Evolutionary conservation across 2,329 filamentous ascomycete genomes (phyloP).

Genomic region (Paecilomyces sp.): DNA sequence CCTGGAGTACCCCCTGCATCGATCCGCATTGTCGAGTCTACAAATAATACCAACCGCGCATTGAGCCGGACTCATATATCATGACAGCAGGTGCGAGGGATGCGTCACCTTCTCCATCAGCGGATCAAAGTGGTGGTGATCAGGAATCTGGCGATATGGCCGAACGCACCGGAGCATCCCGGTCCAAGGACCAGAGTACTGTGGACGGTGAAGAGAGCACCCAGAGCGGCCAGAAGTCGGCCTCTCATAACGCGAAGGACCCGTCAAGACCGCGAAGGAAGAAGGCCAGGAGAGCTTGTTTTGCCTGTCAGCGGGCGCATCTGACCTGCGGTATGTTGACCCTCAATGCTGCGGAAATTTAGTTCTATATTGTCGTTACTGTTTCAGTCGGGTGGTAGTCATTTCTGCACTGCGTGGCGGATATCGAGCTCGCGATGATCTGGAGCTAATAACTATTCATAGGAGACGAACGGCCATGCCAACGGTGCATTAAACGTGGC

Average conservation of each 20-base stretch:
- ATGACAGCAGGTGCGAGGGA: conserved; percentile 28
- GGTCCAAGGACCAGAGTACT: conserved; percentile 34
- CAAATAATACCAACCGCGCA: neutral
- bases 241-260: conserved; percentile 64
- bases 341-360: conserved; percentile 1
- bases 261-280: conserved; percentile 83
- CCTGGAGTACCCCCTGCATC: neutral
- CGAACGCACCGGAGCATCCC: conserved; percentile 35
- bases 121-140: conserved; percentile 31
- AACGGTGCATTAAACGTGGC: conserved; percentile 87
- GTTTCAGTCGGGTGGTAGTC: conserved; percentile 1
- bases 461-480: conserved; percentile 94
- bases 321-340: conserved; percentile 85
- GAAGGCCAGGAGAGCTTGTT: conserved; percentile 92
- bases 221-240: conserved; percentile 52
- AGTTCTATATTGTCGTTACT: conserved; percentile 1
- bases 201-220: conserved; percentile 36
- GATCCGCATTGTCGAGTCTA: neutral
- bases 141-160: conserved; percentile 29
- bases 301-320: conserved; percentile 94
- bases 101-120: conserved; percentile 27
- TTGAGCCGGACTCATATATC: conserved; percentile 17
- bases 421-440: neutral
- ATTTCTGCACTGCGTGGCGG: conserved; percentile 3
- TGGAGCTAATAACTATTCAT: conserved; percentile 23